Evolutionary conservation across 805 yeast species (phyloP).

Genomic region (Torulaspora quercuum): DNA sequence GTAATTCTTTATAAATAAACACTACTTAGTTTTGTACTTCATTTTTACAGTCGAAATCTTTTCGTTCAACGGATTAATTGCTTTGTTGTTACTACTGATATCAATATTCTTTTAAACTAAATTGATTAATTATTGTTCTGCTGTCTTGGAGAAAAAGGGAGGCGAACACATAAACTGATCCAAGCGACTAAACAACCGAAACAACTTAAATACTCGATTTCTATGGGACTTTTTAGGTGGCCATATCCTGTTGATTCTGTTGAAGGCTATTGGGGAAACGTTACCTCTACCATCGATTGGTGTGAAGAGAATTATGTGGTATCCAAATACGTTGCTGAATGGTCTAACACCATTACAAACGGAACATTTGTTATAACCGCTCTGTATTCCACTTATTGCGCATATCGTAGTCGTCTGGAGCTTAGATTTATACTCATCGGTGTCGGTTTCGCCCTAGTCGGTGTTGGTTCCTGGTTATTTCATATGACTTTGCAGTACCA

Average conservation of each 20-base stretch:
- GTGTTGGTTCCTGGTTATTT: conserved; percentile 90
- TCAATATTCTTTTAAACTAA: no score
- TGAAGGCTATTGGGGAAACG: conserved; percentile 74
- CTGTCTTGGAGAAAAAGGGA: no score
- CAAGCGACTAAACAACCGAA: no score
- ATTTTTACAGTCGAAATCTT: no score
- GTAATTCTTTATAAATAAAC: no score
- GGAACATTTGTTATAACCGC: conserved; percentile 55
- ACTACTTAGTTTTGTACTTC: no score
- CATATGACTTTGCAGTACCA: conserved; percentile 93
- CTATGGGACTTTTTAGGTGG: conserved; percentile 22
- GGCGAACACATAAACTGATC: no score
- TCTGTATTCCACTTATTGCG: conserved; percentile 57
- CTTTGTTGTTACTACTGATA: no score
- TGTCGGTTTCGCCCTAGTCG: conserved; percentile 82
- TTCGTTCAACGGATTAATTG: no score
- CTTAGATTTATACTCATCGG: conserved; percentile 66
- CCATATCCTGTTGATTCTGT: conserved; percentile 55
- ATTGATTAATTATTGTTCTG: no score
- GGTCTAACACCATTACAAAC: conserved; percentile 82
- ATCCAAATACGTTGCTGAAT: conserved; percentile 82
- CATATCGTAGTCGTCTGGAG: conserved; percentile 60
- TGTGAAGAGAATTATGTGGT: conserved; percentile 96
- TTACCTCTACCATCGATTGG: conserved; percentile 97
- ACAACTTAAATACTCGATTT: no score